These are phyloP conservation scores for Skeletonema tropicum DNA, from an alignment of 108 stramenopile species.

Conservation along the genomic window DNA sequence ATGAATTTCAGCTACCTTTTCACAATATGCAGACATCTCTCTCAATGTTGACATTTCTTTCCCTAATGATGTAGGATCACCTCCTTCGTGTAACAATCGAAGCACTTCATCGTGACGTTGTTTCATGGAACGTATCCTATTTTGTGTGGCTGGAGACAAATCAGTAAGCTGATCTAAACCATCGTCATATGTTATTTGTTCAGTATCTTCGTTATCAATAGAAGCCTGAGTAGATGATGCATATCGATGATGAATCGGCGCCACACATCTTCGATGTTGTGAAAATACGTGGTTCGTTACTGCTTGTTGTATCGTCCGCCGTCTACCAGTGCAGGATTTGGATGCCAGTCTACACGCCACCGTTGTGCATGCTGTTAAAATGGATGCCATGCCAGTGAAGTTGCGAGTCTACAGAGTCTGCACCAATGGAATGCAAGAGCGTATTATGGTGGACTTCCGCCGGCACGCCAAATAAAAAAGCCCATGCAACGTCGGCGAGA, in stretches of 20 bases:
- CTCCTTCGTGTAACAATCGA: conserved; percentile 43
- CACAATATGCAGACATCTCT: conserved; percentile 37
- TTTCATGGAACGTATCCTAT: conserved; percentile 55
- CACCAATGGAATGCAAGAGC: too few species aligned
- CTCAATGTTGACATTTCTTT: conserved; percentile 73
- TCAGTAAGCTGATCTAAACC: conserved; percentile 13
- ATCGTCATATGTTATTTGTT: conserved; percentile 7
- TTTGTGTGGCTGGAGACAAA: conserved; percentile 39
- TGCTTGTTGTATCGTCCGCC: neutral
- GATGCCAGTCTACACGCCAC: neutral
- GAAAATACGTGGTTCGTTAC: neutral
- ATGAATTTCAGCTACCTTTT: conserved; percentile 39
- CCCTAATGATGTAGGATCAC: conserved; percentile 55
- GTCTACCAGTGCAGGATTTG: neutral
- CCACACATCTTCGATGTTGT: neutral
- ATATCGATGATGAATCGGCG: neutral
- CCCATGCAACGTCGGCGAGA: too few species aligned
- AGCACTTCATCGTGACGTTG: conserved; percentile 60
- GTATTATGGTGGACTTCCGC: too few species aligned
- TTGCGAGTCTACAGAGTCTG: too few species aligned
- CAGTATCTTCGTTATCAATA: conserved; percentile 1
- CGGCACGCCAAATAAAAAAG: too few species aligned
- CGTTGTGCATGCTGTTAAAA: neutral
- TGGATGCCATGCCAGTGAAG: neutral
- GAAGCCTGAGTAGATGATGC: neutral